phyloP scores from a whole-genome alignment of 495 filamentous ascomycete genomes.

The Penicillium coprophilum region DNA sequence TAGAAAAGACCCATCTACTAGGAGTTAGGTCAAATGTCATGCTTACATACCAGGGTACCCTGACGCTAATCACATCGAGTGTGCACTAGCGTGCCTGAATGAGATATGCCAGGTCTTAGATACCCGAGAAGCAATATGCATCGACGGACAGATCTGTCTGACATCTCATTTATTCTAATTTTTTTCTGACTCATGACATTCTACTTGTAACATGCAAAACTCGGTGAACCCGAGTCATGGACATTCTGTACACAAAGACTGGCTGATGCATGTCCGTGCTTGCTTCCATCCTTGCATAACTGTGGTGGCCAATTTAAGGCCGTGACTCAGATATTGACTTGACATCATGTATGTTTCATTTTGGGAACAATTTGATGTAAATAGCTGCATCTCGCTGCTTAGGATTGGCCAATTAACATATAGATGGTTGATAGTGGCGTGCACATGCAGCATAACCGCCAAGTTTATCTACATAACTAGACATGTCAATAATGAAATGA shows the following conservation, averaged over 20 bases:
- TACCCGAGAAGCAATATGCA: not conserved
- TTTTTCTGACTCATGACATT: not conserved
- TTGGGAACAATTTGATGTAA: not conserved
- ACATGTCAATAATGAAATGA: not conserved
- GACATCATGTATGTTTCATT: not conserved
- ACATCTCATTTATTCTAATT: not conserved
- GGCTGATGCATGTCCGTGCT: not conserved
- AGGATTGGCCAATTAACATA: not conserved
- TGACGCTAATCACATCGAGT: too few relatives aligned
- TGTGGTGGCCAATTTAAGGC: not conserved
- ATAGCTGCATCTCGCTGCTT: not conserved
- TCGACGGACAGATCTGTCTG: not conserved
- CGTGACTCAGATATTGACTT: not conserved
- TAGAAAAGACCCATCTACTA: not conserved
- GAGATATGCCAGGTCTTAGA: not conserved
- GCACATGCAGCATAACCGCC: not conserved
- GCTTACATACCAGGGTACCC: not conserved
- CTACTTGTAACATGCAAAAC: not conserved
- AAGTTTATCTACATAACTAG: not conserved
- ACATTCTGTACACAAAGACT: not conserved
- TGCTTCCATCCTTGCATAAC: not conserved
- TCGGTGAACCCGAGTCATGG: not conserved
- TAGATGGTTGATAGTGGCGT: not conserved
- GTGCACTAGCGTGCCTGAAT: not conserved
- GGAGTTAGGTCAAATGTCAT: not conserved